These are phyloP conservation scores for Citrus cavaleriei DNA, from an alignment of 345 rosid genomes.

Conservation along the genomic window DNA sequence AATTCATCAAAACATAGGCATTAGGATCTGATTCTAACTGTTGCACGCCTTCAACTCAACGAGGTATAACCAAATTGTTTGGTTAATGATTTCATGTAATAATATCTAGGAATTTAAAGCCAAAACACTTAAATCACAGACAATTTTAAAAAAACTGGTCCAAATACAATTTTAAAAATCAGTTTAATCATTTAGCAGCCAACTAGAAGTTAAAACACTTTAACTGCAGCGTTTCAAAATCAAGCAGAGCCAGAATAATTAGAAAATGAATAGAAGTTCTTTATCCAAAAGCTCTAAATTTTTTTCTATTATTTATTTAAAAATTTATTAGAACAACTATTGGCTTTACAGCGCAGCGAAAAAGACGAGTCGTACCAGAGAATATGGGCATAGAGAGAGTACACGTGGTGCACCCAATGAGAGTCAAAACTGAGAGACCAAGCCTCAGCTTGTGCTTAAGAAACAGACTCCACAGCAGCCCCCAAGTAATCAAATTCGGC, in stretches of 20 bases:
- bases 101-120: not conserved
- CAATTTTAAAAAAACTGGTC: not conserved
- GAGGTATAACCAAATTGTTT: not conserved
- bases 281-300: not conserved
- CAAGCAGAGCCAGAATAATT: not conserved
- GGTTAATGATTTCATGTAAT: not conserved
- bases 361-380: conserved; percentile 48
- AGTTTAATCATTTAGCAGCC: not conserved
- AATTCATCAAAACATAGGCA: no score
- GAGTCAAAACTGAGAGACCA: conserved; percentile 41
- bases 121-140: not conserved
- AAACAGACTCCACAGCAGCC: conserved; percentile 61
- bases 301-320: not conserved
- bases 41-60: not conserved
- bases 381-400: conserved; percentile 90
- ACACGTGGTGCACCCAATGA: conserved; percentile 66
- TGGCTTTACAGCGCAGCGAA: not conserved
- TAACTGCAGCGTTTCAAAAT: not conserved
- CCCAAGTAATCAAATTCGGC: conserved; percentile 53
- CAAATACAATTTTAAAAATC: not conserved
- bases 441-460: conserved; percentile 58
- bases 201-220: no score
- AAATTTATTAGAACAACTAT: not conserved
- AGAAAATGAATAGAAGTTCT: not conserved
- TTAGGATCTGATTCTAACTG: not conserved